Base-by-base conservation (phyloP, 441 rosid species). In the Viola pubescens region DNA sequence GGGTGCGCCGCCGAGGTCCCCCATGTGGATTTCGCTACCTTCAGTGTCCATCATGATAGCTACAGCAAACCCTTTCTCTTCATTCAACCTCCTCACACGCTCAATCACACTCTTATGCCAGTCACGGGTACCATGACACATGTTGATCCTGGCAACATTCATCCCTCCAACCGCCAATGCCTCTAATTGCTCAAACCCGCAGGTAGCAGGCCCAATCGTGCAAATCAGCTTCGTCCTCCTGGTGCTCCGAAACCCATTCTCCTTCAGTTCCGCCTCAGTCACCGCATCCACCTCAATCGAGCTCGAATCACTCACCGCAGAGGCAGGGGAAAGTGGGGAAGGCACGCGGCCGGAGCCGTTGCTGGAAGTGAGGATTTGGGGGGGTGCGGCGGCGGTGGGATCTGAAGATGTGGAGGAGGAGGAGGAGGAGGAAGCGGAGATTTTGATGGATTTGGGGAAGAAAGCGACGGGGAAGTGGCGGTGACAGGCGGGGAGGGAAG, bases 21-120 rank as follows among this genome's bases (percentile, higher is more conserved):
- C 97, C 97, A 94, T 90, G 65, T 88, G 99, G 74, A 94, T 94
- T 85, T 94, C 97, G 64, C 99, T 94, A 19, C 99, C 99, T 79
- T 94, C 99, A 42, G 99, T 94, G 56, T 94, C 99, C 97, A 94
- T 90, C 99, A 94, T 88, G 48, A 90, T 79, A 1, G 99, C 97
- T 41, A 94, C 97, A 0, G 97, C 96, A 52, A 72, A 90, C 0
- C 99, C 99, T 74, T 90, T 94, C 74, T 94, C 97, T 59, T 86
- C 97, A 56, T 94, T 94, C 67, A 94, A 77, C 61, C 74, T 81
- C 68, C 96, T 65, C 2, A 94, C 95, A 6, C 95, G 77, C 26
- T 85, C 82, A 46, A 94, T 88, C 50, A 94, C 95, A 9, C 61
- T 56, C 4, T 75, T 80, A 53, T 94, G 99, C 99, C 99, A 94